Conservation (phyloP, 2,329 filamentous ascomycete species). For the Nemania bipapillata region DNA sequence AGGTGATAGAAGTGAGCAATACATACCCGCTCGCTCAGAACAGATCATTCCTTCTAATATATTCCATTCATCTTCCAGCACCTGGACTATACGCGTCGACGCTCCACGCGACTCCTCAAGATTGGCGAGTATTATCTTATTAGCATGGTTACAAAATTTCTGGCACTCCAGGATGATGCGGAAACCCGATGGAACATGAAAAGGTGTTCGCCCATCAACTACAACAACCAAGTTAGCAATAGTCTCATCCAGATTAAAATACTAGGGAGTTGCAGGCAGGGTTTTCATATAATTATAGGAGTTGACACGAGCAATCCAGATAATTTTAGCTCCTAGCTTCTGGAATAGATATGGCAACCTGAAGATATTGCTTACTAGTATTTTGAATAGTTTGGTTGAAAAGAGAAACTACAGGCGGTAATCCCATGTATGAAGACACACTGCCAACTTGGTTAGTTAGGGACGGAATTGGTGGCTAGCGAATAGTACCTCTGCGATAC, state of each 20-base stretch:
- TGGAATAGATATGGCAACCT: neutral
- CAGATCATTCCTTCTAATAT: slow-evolving; percentile 60
- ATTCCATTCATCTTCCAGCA: slow-evolving; percentile 65
- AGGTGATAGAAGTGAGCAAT: neutral
- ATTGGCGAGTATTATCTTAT: slow-evolving; percentile 60
- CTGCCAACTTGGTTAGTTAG: slow-evolving; percentile 52
- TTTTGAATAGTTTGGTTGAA: slow-evolving; percentile 64
- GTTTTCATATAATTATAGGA: neutral
- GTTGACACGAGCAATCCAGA: neutral
- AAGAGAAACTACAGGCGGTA: slow-evolving; percentile 58
- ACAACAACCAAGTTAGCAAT: slow-evolving; percentile 12
- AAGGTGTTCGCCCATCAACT: slow-evolving; percentile 55
- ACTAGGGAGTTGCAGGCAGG: neutral
- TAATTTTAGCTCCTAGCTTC: neutral
- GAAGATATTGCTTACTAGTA: slow-evolving; percentile 43
- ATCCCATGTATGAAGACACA: slow-evolving; percentile 58
- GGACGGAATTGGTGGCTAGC: neutral
- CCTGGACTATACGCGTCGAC: slow-evolving; percentile 58
- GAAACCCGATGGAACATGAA: slow-evolving; percentile 59
- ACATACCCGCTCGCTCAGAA: slow-evolving; percentile 59
- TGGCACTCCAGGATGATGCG: slow-evolving; percentile 61
- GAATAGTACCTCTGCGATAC: slow-evolving; percentile 59
- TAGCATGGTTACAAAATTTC: slow-evolving; percentile 62
- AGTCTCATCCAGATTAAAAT: neutral
- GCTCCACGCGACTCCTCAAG: slow-evolving; percentile 61